These are phyloP conservation scores for Apiospora koreana DNA, from an alignment of 2,329 filamentous ascomycete species.

Conservation along the genomic window DNA sequence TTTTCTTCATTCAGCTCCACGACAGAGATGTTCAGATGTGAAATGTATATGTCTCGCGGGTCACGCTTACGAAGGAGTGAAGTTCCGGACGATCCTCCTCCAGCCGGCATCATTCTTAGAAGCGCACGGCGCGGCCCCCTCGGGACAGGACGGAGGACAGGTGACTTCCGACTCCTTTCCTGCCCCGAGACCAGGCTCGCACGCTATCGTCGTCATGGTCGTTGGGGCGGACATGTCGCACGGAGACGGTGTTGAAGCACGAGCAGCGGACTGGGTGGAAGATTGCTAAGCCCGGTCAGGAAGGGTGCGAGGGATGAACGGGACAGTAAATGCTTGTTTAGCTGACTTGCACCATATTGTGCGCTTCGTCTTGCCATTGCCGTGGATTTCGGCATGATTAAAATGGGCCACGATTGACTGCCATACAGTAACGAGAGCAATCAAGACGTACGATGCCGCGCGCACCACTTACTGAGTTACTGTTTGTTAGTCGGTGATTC, in stretches of 20 bases:
- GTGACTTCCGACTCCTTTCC: not conserved
- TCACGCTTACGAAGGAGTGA: constrained; percentile 43
- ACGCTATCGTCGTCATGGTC: not conserved
- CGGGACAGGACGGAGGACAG: constrained; percentile 3
- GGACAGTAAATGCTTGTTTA: not conserved
- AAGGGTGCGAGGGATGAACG: not conserved
- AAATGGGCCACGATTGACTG: not conserved
- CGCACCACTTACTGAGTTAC: not conserved
- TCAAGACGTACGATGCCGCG: not conserved
- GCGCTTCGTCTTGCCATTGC: not conserved
- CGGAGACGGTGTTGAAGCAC: not conserved
- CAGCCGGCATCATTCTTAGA: constrained; percentile 24
- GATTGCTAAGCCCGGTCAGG: not conserved
- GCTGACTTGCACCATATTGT: not conserved
- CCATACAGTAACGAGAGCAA: not conserved
- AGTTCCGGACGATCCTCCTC: constrained; percentile 41
- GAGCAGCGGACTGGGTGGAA: not conserved
- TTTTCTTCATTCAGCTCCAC: no score
- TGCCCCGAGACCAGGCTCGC: not conserved
- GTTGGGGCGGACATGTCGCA: not conserved
- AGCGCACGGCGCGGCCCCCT: not conserved
- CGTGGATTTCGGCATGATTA: not conserved
- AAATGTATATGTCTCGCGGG: not conserved
- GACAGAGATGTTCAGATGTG: no score
- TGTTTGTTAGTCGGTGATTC: not conserved